Evolutionary conservation across 176 grass and related monocot genomes (phyloP), one percentile per base, ranked within the genome.

Genomic region (Dactylis glomerata): DNA sequence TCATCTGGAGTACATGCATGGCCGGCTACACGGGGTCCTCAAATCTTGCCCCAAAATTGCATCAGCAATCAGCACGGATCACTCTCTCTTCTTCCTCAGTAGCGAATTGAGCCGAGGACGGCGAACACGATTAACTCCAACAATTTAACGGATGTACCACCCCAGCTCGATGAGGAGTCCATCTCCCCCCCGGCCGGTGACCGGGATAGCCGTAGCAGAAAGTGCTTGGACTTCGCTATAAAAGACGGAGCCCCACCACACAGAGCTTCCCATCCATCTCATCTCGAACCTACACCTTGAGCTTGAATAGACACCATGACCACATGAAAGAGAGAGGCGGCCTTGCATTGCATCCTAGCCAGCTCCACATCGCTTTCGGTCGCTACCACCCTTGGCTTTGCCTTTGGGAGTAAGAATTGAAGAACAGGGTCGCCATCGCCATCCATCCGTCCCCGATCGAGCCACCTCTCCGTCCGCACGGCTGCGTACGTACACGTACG

Each of bases 341-440:
- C 15, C 62, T 65, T 65, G 15, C 57, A 5, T 30, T n/a, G n/a
- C 57, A n/a, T 8, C 36, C 30, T 51, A 63, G 26, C 42, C 37
- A 22, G 28, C 36, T 49, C 42, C 62, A 15, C 30, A 37, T 80
- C 87, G 3, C 81, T 79, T 58, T 88, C 75, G 6, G 8, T 16
- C 2, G 20, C 3, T 10, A 13, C 20, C 36, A 24, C 27, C 36
- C 26, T 44, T 66, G 42, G 41, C 31, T 67, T 32, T 7, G 22
- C n/a, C 61, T 15, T 77, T 32, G 32, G 10, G 31, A 82, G 77
- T 70, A 51, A 75, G 58, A 37, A 84, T 66, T 56, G n/a, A 55
- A 89, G 58, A 61, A 69, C 71, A 77, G 52, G 24, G 83, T 90
- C 83, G 78, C 88, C 77, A 16, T 90, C 83, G 78, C 88, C 77